Evolutionary conservation across 2,329 filamentous ascomycete species (phyloP), one percentile per base, ranked within the genome.

Genomic region (Fusarium anthophilum): DNA sequence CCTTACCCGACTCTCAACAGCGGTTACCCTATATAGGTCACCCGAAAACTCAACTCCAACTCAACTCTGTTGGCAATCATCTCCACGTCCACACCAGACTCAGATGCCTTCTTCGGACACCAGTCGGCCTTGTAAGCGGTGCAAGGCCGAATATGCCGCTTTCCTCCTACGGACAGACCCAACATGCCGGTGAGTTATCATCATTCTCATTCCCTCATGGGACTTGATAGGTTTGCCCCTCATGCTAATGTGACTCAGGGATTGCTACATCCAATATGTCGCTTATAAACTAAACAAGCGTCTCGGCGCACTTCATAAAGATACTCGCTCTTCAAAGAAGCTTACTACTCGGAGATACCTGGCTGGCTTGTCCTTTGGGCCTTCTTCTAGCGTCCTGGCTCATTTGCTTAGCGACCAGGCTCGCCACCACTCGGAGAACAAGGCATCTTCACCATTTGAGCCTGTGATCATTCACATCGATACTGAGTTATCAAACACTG

Each of bases 211-310:
- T 44, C 35, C 51, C 18, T 50, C 38, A 24, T 39, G n/a, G 18
- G 11, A 50, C 15, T 43, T 63, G n/a, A 43, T 41, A 11, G 11
- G 20, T 20, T 24, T 35, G 24, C 14, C 48, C 39, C n/a, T 59
- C 55, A 41, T 64, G 50, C 61, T 69, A 22, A 76, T 62, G 56
- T 41, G 41, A 50, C 37, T 10, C 63, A 85, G 83, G n/a, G 75
- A 82, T 50, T 98, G 96, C 84, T 98, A 96, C 83, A 85, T 88
- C 66, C 88, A 89, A 77, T 98, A 95, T 84, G 87, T 97, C 63
- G 86, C 89, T 68, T 91, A 90, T 74, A 98, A 98, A 83, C 88
- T 91, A 69, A 88, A 94, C 76, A 96, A 96, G 82, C 93, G 95
- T 26, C 83, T 91, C 35, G 86, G 85, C 72, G 82, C 83, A 26